Conservation (phyloP, 2,329 filamentous ascomycete species). For the Sarocladium brachiariae region DNA sequence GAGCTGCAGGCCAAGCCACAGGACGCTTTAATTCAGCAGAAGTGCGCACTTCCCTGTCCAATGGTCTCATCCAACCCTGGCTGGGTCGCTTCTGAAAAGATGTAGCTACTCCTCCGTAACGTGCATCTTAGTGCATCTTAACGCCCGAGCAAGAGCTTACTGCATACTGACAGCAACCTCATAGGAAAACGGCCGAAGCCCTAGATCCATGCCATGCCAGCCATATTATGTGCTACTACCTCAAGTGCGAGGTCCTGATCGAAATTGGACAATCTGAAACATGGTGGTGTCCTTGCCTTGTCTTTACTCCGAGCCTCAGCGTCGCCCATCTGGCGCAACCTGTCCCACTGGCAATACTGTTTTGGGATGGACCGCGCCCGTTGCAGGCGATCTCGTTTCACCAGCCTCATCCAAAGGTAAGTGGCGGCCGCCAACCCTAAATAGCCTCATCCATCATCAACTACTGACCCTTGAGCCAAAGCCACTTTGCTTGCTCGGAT, state of each 20-base stretch:
- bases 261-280: slow-evolving; percentile 18
- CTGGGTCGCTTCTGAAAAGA: neutral
- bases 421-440: slow-evolving; percentile 5
- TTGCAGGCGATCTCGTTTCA: slow-evolving; percentile 1
- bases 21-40: neutral
- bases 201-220: neutral
- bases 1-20: slow-evolving; percentile 7
- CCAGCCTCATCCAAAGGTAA: slow-evolving; percentile 2
- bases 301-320: slow-evolving; percentile 5
- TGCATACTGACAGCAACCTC: neutral
- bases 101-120: slow-evolving; percentile 5
- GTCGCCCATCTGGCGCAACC: slow-evolving; percentile 1
- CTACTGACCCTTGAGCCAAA: neutral
- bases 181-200: neutral
- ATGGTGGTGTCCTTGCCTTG: slow-evolving; percentile 14
- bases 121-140: no score
- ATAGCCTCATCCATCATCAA: slow-evolving; percentile 4
- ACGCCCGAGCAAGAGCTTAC: neutral
- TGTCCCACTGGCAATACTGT: neutral
- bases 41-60: neutral
- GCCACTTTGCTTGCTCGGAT: slow-evolving; percentile 2
- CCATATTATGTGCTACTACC: no score
- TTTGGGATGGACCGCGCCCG: neutral
- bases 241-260: slow-evolving; percentile 7
- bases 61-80: slow-evolving; percentile 1